Evolutionary conservation across 768 basidiomycete species (phyloP).

Genomic region (Lentinula lateritia): DNA sequence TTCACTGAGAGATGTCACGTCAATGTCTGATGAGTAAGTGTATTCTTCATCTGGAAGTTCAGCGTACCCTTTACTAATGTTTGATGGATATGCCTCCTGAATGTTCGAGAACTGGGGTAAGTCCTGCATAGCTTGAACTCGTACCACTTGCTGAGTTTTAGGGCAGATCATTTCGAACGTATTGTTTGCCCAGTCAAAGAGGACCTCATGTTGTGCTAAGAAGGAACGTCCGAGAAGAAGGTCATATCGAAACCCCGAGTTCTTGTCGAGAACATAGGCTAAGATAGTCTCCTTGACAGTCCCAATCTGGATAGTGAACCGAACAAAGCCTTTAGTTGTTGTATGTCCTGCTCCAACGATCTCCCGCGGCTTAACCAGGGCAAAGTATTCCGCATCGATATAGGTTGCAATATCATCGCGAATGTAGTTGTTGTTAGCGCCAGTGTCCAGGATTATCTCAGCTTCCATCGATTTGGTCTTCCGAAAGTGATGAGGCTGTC

Average conservation of each 20-base stretch:
- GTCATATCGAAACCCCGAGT: slow-evolving; percentile 9
- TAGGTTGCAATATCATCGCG: neutral
- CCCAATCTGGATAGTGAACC: slow-evolving; percentile 7
- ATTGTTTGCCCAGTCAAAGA: slow-evolving; percentile 8
- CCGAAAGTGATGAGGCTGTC: neutral
- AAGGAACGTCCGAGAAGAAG: slow-evolving; percentile 6
- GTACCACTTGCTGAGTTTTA: too few species aligned
- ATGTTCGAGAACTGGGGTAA: too few species aligned
- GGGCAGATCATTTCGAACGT: too few species aligned
- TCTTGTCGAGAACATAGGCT: slow-evolving; percentile 6
- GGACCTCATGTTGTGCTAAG: slow-evolving; percentile 1
- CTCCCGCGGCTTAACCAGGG: neutral
- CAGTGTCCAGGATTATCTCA: slow-evolving; percentile 10
- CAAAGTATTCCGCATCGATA: slow-evolving; percentile 2
- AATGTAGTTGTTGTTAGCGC: slow-evolving; percentile 7
- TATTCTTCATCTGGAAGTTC: too few species aligned
- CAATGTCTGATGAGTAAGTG: too few species aligned
- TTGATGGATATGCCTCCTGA: too few species aligned
- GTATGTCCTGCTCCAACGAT: slow-evolving; percentile 10
- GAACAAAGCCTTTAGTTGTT: slow-evolving; percentile 2
- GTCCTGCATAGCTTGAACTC: too few species aligned
- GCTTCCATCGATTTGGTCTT: neutral
- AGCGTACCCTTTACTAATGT: too few species aligned
- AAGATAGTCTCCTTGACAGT: slow-evolving; percentile 5
- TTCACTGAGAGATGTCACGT: too few species aligned